Percentiles rank a stretch among this genome's conserved stretches.
These are phyloP conservation scores for Fusarium sp. DNA, from an alignment of 2,329 filamentous ascomycete species.

Conservation along the genomic window DNA sequence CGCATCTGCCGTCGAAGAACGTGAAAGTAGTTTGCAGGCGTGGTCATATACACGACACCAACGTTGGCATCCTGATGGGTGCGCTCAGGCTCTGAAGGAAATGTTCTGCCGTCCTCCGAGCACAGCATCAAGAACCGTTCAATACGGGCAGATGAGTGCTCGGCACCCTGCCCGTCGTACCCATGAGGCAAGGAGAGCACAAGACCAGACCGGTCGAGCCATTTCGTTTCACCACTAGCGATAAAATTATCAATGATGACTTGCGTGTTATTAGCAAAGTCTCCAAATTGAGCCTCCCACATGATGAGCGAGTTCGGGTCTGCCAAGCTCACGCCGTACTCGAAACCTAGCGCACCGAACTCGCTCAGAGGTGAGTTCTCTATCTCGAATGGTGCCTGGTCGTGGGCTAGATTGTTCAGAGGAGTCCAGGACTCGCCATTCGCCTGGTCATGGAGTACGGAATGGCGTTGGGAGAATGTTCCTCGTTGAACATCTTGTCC, in stretches of 20 bases:
- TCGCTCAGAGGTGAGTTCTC: slow-evolving; percentile 89
- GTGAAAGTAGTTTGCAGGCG: slow-evolving; percentile 94
- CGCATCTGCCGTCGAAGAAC: slow-evolving; percentile 95
- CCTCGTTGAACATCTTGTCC: slow-evolving; percentile 99
- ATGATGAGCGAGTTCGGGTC: slow-evolving; percentile 96
- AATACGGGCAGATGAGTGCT: slow-evolving; percentile 96
- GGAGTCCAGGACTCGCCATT: slow-evolving; percentile 92
- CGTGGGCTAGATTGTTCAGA: slow-evolving; percentile 83
- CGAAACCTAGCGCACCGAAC: slow-evolving; percentile 85
- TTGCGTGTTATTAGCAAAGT: slow-evolving; percentile 99
- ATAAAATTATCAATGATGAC: slow-evolving; percentile 99
- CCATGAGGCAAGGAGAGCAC: slow-evolving; percentile 96
- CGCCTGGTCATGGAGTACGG: slow-evolving; percentile 95
- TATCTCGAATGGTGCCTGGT: slow-evolving; percentile 94
- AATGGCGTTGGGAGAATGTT: slow-evolving; percentile 97
- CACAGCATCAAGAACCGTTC: slow-evolving; percentile 96
- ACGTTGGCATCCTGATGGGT: slow-evolving; percentile 99
- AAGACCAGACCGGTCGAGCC: slow-evolving; percentile 95
- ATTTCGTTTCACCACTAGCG: slow-evolving; percentile 95
- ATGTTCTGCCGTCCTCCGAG: slow-evolving; percentile 95
- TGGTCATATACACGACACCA: slow-evolving; percentile 95
- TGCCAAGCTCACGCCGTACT: slow-evolving; percentile 96
- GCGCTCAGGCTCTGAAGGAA: slow-evolving; percentile 74
- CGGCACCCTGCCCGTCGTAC: slow-evolving; percentile 96
- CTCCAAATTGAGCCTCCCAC: slow-evolving; percentile 99